phyloP scores from a whole-genome alignment of 768 basidiomycete genomes.

The Phallus indusiatus region DNA sequence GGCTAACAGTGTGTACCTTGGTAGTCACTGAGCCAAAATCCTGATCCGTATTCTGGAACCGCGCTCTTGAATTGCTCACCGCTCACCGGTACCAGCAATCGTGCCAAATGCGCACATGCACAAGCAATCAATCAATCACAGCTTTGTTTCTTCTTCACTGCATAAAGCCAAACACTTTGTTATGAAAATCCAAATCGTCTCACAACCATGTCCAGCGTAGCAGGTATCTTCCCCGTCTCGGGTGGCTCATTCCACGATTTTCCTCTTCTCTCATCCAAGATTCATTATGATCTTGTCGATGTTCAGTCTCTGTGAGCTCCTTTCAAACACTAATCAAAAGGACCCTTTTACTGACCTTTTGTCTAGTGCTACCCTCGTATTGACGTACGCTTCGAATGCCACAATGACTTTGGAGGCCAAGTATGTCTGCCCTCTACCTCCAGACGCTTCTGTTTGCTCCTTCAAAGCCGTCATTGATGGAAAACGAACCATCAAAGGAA shows the following conservation, averaged over 20 bases:
- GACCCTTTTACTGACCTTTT: neutral
- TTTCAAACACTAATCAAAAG: neutral
- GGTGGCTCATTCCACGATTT: neutral
- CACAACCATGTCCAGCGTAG: too few relatives aligned
- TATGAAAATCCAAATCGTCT: too few relatives aligned
- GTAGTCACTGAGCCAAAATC: too few relatives aligned
- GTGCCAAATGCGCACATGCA: too few relatives aligned
- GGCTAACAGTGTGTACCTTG: too few relatives aligned
- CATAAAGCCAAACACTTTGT: too few relatives aligned
- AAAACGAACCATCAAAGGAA: constrained; percentile 32
- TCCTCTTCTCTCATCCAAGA: neutral
- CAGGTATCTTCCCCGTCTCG: too few relatives aligned
- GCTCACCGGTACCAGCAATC: too few relatives aligned
- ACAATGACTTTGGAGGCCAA: constrained; percentile 15
- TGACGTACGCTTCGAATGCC: constrained; percentile 10
- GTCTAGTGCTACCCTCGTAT: neutral
- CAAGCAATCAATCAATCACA: too few relatives aligned
- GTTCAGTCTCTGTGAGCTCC: constrained; percentile 1
- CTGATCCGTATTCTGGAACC: too few relatives aligned
- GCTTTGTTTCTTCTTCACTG: too few relatives aligned
- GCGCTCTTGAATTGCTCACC: too few relatives aligned
- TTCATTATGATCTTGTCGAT: constrained; percentile 4
- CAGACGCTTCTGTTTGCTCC: constrained; percentile 41
- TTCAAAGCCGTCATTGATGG: constrained; percentile 41
- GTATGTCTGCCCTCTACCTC: constrained; percentile 53